Evolutionary conservation across 2,329 filamentous ascomycete species (phyloP).

Genomic region (Aspergillus phoenicis): DNA sequence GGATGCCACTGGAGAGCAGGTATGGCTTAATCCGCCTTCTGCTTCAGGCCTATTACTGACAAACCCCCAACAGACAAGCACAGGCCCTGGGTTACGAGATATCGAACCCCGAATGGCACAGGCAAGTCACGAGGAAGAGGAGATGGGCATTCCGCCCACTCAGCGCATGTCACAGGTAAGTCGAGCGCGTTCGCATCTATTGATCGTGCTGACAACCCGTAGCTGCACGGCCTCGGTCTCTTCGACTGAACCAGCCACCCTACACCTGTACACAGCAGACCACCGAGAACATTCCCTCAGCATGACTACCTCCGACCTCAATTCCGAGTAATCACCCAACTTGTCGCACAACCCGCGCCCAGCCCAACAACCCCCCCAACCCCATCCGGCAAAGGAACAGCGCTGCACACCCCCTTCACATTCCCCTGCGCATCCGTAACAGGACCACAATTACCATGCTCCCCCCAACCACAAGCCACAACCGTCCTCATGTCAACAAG

Average conservation of each 20-base stretch:
- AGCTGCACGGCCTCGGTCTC: constrained; percentile 44
- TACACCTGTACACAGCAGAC: background rate
- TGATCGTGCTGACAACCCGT: constrained; percentile 24
- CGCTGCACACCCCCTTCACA: constrained; percentile 70
- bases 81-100: constrained; percentile 37
- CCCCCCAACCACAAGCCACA: constrained; percentile 92
- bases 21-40: constrained; percentile 26
- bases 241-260: constrained; percentile 41
- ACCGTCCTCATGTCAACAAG: constrained; percentile 67
- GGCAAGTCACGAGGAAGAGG: constrained; percentile 32
- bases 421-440: constrained; percentile 62
- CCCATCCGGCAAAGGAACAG: constrained; percentile 61
- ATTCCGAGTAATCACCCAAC: constrained; percentile 62
- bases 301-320: background rate
- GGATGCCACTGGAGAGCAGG: constrained; percentile 59
- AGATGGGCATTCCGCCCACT: constrained; percentile 49
- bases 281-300: background rate
- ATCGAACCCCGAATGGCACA: constrained; percentile 29
- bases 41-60: background rate
- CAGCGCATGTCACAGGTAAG: constrained; percentile 53
- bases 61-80: constrained; percentile 30
- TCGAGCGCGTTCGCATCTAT: constrained; percentile 1
- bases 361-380: constrained; percentile 60
- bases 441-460: constrained; percentile 93
- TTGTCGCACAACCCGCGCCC: constrained; percentile 88